Evolutionary conservation across 1,139 yeast species (phyloP), one percentile per base, ranked within the genome.

Genomic region (Yamadazyma pseudoaaseri): DNA sequence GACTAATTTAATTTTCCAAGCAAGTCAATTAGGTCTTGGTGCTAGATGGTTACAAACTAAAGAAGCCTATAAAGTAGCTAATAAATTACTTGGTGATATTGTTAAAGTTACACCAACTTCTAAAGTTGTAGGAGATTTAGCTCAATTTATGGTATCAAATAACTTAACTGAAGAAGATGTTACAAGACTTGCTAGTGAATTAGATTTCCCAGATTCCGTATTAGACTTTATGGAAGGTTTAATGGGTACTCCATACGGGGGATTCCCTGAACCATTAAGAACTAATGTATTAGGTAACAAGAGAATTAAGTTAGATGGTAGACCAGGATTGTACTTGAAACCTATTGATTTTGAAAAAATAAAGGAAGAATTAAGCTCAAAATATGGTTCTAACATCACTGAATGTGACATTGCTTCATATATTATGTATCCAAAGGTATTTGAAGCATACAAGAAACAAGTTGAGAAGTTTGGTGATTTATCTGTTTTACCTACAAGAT

Each of bases 221-320:
- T 76, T 92, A 58, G 98, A 94, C 66, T 92, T 92, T 75, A 89
- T 92, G 79, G 96, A 94, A 71, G 99, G 99, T 51, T 76, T 92
- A 57, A 92, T 94, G 89, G 99, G 99, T 58, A 92, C 92, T 52
- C 99, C 99, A 51, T 89, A 86, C 58, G 98, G 98, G 49, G 99
- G 99, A 6, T 92, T 94, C 95, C 98, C 98, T 35, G 99, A 92
- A 67, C 98, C 99, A 30, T 74, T 92, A 62, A 82, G 98, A 69
- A 73, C 96, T 30, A 86, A 90, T 59, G 77, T 92, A 43, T 79
- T 92, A 58, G 69, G 70, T 33, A 78, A 77, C 58, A 90, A 89
- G 79, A 84, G 99, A 67, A 82, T 86, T 64, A 87, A 89, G 67
- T 79, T 92, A 62, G 76, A 79, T 43, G 70, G 74, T 50, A 84